phyloP scores from a whole-genome alignment of 495 filamentous ascomycete genomes.

The Parachaetomium inaequale region DNA sequence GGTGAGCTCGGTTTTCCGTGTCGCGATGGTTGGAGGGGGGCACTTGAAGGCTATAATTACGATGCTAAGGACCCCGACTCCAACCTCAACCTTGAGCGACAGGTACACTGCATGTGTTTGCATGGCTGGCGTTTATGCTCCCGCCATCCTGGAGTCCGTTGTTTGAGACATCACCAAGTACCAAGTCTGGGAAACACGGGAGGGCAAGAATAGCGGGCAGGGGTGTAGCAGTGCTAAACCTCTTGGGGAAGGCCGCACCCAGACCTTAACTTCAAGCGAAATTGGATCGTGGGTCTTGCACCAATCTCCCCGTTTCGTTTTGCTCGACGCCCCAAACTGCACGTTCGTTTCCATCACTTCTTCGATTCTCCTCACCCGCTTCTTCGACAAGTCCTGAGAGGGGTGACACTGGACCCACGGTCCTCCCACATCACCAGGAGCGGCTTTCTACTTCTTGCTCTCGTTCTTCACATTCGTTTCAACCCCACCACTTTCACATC shows the following conservation, averaged over 20 bases:
- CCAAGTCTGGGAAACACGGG: background rate
- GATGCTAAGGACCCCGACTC: background rate
- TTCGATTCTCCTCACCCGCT: conserved; percentile 18
- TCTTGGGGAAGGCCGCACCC: conserved; percentile 24
- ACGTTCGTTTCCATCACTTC: conserved; percentile 14
- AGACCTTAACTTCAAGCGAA: conserved; percentile 37
- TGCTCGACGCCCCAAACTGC: conserved; percentile 18
- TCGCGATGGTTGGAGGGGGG: background rate
- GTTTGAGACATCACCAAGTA: background rate
- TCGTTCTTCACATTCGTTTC: conserved; percentile 10
- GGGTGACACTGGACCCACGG: conserved; percentile 14
- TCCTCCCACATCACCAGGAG: conserved; percentile 2
- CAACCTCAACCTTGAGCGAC: background rate
- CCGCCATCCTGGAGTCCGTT: background rate
- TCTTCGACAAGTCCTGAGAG: conserved; percentile 16
- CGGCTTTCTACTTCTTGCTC: conserved; percentile 11
- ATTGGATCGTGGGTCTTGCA: conserved; percentile 29
- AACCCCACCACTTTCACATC: background rate
- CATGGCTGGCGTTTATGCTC: background rate
- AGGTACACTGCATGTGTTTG: background rate
- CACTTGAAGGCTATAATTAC: background rate
- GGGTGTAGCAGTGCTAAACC: conserved; percentile 25
- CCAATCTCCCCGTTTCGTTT: conserved; percentile 25
- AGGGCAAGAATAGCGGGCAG: conserved; percentile 11
- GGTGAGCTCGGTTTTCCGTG: background rate